These are phyloP conservation scores for Kokia cookei DNA, from an alignment of 441 rosid genomes.

Conservation along the genomic window DNA sequence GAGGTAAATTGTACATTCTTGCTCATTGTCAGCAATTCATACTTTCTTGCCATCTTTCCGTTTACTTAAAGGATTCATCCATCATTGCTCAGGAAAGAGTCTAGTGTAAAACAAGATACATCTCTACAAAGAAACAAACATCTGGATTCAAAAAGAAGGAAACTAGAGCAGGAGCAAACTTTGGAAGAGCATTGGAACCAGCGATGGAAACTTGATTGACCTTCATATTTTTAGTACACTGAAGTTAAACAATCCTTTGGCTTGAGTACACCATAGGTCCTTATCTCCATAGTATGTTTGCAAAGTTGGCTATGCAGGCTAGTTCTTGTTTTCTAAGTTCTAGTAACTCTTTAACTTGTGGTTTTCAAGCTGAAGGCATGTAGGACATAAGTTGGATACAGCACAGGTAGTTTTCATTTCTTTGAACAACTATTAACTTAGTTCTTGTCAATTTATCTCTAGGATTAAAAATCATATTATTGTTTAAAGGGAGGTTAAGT, in stretches of 20 bases:
- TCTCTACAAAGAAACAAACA: slow-evolving; percentile 20
- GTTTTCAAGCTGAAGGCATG: background rate
- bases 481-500: background rate
- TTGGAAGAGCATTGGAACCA: slow-evolving; percentile 20
- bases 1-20: slow-evolving; percentile 40
- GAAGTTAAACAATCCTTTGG: background rate
- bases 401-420: background rate
- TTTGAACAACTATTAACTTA: background rate
- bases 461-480: background rate
- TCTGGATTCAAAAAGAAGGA: slow-evolving; percentile 42
- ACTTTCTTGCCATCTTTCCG: background rate
- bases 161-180: slow-evolving; percentile 23
- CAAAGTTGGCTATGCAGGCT: background rate
- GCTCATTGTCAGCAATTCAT: background rate
- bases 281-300: background rate
- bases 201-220: slow-evolving; percentile 61
- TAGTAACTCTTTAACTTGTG: background rate
- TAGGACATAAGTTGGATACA: background rate
- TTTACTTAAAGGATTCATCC: slow-evolving; percentile 13
- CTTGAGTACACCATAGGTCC: background rate
- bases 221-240: slow-evolving; percentile 26
- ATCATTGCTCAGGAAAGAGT: slow-evolving; percentile 45
- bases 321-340: background rate
- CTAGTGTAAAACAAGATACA: slow-evolving; percentile 29
- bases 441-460: background rate